Conservation (phyloP, 306 rosid species). For the Glycine tomentella region DNA sequence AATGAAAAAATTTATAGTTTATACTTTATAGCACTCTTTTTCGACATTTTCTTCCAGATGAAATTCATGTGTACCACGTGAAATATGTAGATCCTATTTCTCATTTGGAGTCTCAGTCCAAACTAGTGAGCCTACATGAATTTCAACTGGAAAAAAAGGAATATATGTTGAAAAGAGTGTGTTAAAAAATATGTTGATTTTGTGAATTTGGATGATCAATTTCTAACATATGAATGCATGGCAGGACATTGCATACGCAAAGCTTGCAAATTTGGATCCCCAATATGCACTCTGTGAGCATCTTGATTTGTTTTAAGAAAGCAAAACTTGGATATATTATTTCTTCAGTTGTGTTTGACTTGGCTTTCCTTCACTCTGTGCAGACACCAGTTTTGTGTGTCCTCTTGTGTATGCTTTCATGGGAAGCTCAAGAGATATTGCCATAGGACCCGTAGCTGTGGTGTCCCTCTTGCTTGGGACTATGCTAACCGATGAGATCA, state of each 20-base stretch:
- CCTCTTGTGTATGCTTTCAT: slow-evolving; percentile 81
- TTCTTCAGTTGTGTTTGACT: slow-evolving; percentile 3
- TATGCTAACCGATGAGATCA: slow-evolving; percentile 53
- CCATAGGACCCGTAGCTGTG: slow-evolving; percentile 88
- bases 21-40: too few species aligned
- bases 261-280: slow-evolving; percentile 61
- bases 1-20: too few species aligned
- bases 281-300: slow-evolving; percentile 61
- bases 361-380: not conserved
- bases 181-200: too few species aligned
- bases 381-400: slow-evolving; percentile 80
- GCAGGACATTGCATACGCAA: slow-evolving; percentile 58
- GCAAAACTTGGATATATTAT: not conserved
- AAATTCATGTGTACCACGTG: too few species aligned
- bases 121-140: too few species aligned
- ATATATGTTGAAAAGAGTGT: too few species aligned
- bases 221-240: slow-evolving; percentile 5
- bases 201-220: not conserved
- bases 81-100: too few species aligned
- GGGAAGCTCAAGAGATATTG: slow-evolving; percentile 92
- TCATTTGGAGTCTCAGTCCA: too few species aligned
- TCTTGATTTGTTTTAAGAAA: not conserved
- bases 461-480: slow-evolving; percentile 85
- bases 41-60: too few species aligned
- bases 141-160: too few species aligned